Percentiles rank a stretch among this genome's conserved stretches.
Evolutionary conservation across 164 flowering plant genomes (phyloP).

Genomic region (Magnolia kwangsiensis): DNA sequence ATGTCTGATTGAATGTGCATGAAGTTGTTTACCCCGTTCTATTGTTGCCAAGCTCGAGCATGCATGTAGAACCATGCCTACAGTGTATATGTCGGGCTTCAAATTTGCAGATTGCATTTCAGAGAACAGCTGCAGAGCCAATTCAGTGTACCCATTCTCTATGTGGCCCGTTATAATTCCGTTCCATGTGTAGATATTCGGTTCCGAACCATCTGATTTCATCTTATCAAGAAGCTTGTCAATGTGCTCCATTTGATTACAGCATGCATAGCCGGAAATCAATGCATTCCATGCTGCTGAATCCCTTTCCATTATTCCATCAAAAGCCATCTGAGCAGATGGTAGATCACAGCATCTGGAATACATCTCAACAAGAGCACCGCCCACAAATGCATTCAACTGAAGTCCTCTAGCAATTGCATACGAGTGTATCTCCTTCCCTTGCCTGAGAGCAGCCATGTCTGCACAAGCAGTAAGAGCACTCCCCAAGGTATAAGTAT

Average conservation of each 20-base stretch:
- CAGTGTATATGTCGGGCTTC: constrained; percentile 55
- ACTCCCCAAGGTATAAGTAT: constrained; percentile 65
- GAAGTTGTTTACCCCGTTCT: constrained; percentile 64
- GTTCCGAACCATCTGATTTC: constrained; percentile 49
- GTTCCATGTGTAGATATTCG: constrained; percentile 64
- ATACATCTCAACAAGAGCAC: constrained; percentile 67
- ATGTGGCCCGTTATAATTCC: constrained; percentile 59
- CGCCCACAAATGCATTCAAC: constrained; percentile 52
- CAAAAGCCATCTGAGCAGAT: constrained; percentile 51
- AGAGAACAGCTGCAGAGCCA: constrained; percentile 42
- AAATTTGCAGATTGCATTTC: constrained; percentile 42
- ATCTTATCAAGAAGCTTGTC: constrained; percentile 36
- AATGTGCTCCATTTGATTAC: constrained; percentile 32
- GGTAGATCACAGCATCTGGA: constrained; percentile 36
- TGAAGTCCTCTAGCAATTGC: constrained; percentile 50
- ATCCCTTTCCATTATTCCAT: constrained; percentile 45
- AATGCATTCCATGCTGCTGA: constrained; percentile 60
- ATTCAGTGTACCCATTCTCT: constrained; percentile 44
- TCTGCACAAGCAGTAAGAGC: constrained; percentile 54
- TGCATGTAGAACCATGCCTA: constrained; percentile 48
- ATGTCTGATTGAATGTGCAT: constrained; percentile 51
- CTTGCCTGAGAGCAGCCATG: constrained; percentile 36
- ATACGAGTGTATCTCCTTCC: constrained; percentile 59
- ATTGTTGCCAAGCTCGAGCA: constrained; percentile 54
- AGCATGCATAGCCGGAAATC: constrained; percentile 59